phyloP scores from a whole-genome alignment of 257 asterid species.

The Solanum sparsipilum region DNA sequence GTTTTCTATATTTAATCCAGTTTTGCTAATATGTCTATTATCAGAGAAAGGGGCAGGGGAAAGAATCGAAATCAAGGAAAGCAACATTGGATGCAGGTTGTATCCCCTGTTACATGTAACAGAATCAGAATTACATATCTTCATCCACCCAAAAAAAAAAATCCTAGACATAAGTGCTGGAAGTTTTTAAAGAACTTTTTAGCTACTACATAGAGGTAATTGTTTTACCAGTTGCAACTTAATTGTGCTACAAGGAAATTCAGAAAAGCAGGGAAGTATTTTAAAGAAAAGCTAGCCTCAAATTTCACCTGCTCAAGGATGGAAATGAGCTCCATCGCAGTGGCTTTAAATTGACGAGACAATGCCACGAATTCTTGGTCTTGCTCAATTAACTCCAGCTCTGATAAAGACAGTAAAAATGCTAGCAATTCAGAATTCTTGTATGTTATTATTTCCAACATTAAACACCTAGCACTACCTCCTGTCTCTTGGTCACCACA shows the following conservation, averaged over 20 bases:
- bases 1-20: neutral
- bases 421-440: constrained; percentile 17
- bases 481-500: neutral
- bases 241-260: neutral
- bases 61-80: neutral
- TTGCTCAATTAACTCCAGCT: constrained; percentile 92
- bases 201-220: neutral
- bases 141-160: neutral
- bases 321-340: constrained; percentile 90
- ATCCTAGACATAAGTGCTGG: neutral
- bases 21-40: neutral
- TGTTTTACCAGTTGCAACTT: neutral
- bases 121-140: neutral
- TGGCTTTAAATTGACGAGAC: constrained; percentile 92
- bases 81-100: neutral
- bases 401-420: constrained; percentile 33
- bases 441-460: neutral
- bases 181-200: neutral
- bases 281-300: neutral
- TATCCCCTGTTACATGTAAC: neutral
- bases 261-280: neutral
- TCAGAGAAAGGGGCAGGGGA: neutral
- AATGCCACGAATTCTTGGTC: constrained; percentile 84
- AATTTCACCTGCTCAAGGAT: constrained; percentile 83
- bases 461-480: neutral